Conservation (phyloP, 768 basidiomycete genomes). For the Phaeotremella fagi region DNA sequence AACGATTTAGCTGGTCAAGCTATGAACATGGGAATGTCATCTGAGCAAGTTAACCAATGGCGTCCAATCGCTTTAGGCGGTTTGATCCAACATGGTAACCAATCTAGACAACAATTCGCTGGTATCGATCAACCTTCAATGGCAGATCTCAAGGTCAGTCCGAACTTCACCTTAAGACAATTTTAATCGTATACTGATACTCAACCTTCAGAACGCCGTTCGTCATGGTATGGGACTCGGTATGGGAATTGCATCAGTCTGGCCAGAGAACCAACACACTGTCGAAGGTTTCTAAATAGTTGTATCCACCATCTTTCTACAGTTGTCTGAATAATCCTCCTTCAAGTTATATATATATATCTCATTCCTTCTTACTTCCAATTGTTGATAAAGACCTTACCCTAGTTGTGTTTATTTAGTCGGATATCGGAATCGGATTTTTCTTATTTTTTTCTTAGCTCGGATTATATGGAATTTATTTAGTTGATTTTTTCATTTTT, state of each 20-base stretch:
- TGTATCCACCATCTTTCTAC: too few species aligned
- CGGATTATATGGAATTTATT: too few species aligned
- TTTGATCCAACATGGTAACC: background rate
- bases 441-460: too few species aligned
- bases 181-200: background rate
- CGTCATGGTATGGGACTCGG: conserved; percentile 32
- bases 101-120: background rate
- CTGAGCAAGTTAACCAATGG: conserved; percentile 14
- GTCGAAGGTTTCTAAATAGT: conserved; percentile 15
- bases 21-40: background rate
- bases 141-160: conserved; percentile 18
- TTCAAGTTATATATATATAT: too few species aligned
- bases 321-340: too few species aligned
- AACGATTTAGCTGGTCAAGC: background rate
- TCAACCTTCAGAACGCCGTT: conserved; percentile 17
- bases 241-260: conserved; percentile 12
- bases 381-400: too few species aligned
- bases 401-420: too few species aligned
- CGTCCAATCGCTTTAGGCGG: conserved; percentile 8
- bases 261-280: conserved; percentile 1
- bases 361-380: too few species aligned
- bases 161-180: background rate
- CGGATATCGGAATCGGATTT: too few species aligned
- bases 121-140: conserved; percentile 9
- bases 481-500: too few species aligned